Evolutionary conservation across 805 yeast species (phyloP).

Genomic region (Brettanomyces bruxellensis): DNA sequence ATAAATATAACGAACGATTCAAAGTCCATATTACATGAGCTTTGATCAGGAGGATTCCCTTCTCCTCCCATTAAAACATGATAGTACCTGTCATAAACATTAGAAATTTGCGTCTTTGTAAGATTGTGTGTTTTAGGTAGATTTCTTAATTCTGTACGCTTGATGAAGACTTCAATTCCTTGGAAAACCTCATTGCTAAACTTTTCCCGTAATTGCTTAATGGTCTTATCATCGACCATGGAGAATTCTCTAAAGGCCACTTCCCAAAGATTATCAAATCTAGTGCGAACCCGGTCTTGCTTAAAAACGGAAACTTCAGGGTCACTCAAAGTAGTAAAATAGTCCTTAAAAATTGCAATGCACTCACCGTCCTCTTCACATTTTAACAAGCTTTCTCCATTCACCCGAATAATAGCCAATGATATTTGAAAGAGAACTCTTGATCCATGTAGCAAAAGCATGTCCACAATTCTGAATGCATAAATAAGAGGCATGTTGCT

Average conservation of each 20-base stretch:
- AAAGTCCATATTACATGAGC: slow-evolving; percentile 59
- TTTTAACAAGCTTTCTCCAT: slow-evolving; percentile 72
- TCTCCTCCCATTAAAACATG: slow-evolving; percentile 58
- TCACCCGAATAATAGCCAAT: slow-evolving; percentile 77
- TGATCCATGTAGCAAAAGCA: slow-evolving; percentile 84
- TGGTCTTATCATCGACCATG: slow-evolving; percentile 64
- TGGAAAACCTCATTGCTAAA: slow-evolving; percentile 70
- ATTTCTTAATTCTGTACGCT: slow-evolving; percentile 83
- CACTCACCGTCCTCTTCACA: slow-evolving; percentile 91
- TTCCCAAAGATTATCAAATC: slow-evolving; percentile 83
- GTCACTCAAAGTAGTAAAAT: slow-evolving; percentile 68
- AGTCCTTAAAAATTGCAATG: slow-evolving; percentile 74
- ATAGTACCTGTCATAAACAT: slow-evolving; percentile 79
- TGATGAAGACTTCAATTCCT: slow-evolving; percentile 84
- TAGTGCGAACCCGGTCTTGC: slow-evolving; percentile 59
- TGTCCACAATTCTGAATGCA: slow-evolving; percentile 87
- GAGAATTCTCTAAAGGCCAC: slow-evolving; percentile 89
- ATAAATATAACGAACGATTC: slow-evolving; percentile 65
- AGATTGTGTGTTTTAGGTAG: slow-evolving; percentile 66
- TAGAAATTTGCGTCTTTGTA: slow-evolving; percentile 47
- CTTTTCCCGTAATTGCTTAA: slow-evolving; percentile 58
- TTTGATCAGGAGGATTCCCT: slow-evolving; percentile 55
- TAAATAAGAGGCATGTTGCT: slow-evolving; percentile 91
- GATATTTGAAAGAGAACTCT: slow-evolving; percentile 88
- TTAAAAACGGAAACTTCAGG: slow-evolving; percentile 65